Evolutionary conservation across 768 basidiomycete species (phyloP).

Genomic region (Boletus sensibilis): DNA sequence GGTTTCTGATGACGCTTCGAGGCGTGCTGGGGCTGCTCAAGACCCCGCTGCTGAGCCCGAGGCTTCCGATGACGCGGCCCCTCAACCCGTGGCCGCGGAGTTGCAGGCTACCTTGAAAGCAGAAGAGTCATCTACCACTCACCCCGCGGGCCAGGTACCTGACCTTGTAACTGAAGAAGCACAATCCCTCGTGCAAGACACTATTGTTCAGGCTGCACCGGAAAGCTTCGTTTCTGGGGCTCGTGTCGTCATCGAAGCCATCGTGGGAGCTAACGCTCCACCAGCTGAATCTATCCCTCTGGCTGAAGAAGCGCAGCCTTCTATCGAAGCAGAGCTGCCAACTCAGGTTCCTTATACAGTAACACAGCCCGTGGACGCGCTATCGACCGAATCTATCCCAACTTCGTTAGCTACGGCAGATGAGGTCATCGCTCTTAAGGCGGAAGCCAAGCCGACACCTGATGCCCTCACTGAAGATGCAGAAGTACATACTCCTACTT

Average conservation of each 20-base stretch:
- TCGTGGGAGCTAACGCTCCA: neutral
- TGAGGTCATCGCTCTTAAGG: neutral
- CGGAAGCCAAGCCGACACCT: neutral
- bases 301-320: neutral
- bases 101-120: neutral
- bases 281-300: neutral
- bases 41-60: neutral
- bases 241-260: neutral
- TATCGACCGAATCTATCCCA: neutral
- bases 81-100: conserved; percentile 6
- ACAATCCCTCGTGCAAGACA: neutral
- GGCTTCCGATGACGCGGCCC: neutral
- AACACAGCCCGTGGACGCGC: neutral
- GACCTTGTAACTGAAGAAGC: neutral
- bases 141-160: conserved; percentile 4
- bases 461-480: neutral
- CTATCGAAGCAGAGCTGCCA: conserved; percentile 1
- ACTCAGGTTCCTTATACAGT: conserved; percentile 1
- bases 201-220: neutral
- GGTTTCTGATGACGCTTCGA: neutral
- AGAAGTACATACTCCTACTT: neutral
- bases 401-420: neutral
- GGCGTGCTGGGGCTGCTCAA: neutral
- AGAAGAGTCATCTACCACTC: neutral
- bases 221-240: neutral